A percentile compares a stretch with the other conserved stretches of the same genome.
Conservation (phyloP, 352 stramenopile species). For the Aphanomyces euteiches region DNA sequence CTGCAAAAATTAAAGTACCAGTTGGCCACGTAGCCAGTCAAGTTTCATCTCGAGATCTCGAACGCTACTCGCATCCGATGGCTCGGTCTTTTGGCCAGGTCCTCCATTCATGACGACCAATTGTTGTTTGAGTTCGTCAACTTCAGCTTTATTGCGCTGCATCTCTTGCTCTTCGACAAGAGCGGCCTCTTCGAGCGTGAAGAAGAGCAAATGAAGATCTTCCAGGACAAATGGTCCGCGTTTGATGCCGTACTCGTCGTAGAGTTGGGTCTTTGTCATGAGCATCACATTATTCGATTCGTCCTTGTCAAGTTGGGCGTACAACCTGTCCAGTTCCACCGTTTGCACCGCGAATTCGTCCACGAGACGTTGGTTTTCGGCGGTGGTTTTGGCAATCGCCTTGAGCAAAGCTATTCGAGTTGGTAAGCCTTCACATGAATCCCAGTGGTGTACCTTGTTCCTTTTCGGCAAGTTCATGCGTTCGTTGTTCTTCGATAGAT, state of each 20-base stretch:
- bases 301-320: slow-evolving; percentile 8
- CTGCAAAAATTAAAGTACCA: slow-evolving; percentile 16
- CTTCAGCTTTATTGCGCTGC: slow-evolving; percentile 9
- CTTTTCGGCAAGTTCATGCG: background rate
- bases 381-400: slow-evolving; percentile 8
- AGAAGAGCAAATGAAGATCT: slow-evolving; percentile 23
- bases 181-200: slow-evolving; percentile 18
- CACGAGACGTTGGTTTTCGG: slow-evolving; percentile 10
- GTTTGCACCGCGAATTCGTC: background rate
- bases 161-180: slow-evolving; percentile 18
- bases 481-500: background rate
- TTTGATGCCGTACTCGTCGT: slow-evolving; percentile 24
- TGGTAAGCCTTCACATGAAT: background rate
- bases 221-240: background rate
- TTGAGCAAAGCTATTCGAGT: slow-evolving; percentile 1
- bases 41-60: slow-evolving; percentile 29
- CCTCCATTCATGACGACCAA: background rate
- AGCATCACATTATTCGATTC: slow-evolving; percentile 9
- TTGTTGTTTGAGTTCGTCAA: slow-evolving; percentile 5
- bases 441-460: slow-evolving; percentile 14
- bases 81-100: background rate
- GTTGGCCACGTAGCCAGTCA: slow-evolving; percentile 24
- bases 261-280: slow-evolving; percentile 22
- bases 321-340: background rate
- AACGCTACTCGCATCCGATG: background rate